Evolutionary conservation across 495 filamentous ascomycete genomes (phyloP).

Genomic region (Symbiotaphrina buchneri): DNA sequence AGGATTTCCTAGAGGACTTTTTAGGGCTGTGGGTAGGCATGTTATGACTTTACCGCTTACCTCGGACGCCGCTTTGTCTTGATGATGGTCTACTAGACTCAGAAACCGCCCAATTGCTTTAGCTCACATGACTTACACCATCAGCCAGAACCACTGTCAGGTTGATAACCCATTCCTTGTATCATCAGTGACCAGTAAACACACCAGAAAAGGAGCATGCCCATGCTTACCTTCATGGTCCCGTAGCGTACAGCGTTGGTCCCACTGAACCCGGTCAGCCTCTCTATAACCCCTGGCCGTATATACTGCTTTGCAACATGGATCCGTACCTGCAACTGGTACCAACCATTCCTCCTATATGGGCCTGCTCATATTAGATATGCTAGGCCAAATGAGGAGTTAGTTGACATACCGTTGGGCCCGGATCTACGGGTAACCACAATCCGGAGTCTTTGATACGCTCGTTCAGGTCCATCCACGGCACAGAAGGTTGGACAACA

Average conservation of each 20-base stretch:
- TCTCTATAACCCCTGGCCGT: background rate
- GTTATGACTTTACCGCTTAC: slow-evolving; percentile 6
- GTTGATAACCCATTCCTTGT: slow-evolving; percentile 69
- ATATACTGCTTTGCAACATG: background rate
- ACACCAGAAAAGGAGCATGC: no score
- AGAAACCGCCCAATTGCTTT: no score
- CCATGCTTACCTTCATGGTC: no score
- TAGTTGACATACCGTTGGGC: slow-evolving; percentile 16
- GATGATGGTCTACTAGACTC: no score
- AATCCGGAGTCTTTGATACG: slow-evolving; percentile 51
- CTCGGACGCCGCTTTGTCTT: slow-evolving; percentile 50
- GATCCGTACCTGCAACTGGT: slow-evolving; percentile 32
- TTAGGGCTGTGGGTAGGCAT: background rate
- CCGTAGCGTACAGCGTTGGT: slow-evolving; percentile 68
- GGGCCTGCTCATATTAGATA: slow-evolving; percentile 14
- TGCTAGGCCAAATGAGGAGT: background rate
- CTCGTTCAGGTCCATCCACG: slow-evolving; percentile 80
- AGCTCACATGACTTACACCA: no score
- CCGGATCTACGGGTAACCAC: slow-evolving; percentile 80
- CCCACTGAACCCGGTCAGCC: slow-evolving; percentile 14
- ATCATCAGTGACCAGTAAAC: no score
- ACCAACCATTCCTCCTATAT: slow-evolving; percentile 56
- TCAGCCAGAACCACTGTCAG: slow-evolving; percentile 62
- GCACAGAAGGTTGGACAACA: slow-evolving; percentile 72
- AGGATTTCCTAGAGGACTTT: slow-evolving; percentile 30